Evolutionary conservation across 768 basidiomycete species (phyloP).

Genomic region (Tylopilus plumbeoviolaceoides): DNA sequence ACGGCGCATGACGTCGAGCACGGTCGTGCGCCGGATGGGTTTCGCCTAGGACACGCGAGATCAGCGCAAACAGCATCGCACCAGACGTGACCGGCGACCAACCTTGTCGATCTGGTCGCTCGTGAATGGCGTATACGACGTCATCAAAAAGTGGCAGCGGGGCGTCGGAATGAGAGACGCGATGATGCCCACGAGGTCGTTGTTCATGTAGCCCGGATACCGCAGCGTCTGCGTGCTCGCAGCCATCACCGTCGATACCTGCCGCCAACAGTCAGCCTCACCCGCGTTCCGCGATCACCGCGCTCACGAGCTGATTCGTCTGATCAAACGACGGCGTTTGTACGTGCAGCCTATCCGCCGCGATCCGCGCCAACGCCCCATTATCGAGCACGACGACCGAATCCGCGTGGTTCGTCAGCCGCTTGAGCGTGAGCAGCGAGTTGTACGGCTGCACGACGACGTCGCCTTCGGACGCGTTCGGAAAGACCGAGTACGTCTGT

Average conservation of each 20-base stretch:
- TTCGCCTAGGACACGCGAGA: conserved; percentile 59
- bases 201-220: conserved; percentile 99
- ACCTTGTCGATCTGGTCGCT: conserved; percentile 97
- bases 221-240: conserved; percentile 95
- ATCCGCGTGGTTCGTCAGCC: conserved; percentile 94
- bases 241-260: conserved; percentile 98
- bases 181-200: conserved; percentile 95
- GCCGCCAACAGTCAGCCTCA: conserved; percentile 2
- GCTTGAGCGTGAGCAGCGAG: conserved; percentile 86
- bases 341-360: conserved; percentile 85
- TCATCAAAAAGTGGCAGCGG: conserved; percentile 97
- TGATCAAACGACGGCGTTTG: conserved; percentile 88
- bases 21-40: conserved; percentile 92
- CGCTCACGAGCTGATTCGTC: conserved; percentile 80
- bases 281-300: neutral
- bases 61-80: neutral
- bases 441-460: conserved; percentile 99
- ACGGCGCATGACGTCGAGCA: conserved; percentile 97
- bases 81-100: conserved; percentile 9
- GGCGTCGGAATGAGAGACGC: conserved; percentile 97
- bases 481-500: conserved; percentile 98
- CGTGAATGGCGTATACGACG: conserved; percentile 97
- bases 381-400: conserved; percentile 98
- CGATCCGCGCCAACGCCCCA: conserved; percentile 87
- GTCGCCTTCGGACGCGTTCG: conserved; percentile 88